Evolutionary conservation across 1,284 basidiomycete genomes (phyloP).

Genomic region (Gomphus sp.): DNA sequence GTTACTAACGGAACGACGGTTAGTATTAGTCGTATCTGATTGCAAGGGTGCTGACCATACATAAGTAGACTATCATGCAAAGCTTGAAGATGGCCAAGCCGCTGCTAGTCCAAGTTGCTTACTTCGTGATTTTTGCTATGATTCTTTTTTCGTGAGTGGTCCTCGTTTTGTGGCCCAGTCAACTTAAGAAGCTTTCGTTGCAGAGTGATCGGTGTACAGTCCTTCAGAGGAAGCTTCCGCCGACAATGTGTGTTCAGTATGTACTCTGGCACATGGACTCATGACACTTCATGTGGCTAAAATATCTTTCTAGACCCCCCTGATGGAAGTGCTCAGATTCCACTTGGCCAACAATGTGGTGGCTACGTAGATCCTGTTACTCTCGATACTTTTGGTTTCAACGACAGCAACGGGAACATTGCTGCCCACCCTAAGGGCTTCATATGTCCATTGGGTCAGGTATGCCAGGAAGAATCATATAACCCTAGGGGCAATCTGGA

Average conservation of each 20-base stretch:
- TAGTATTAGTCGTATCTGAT: slow-evolving; percentile 18
- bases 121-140: slow-evolving; percentile 89
- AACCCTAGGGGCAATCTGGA: slow-evolving; percentile 68
- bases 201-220: slow-evolving; percentile 85
- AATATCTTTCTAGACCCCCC: slow-evolving; percentile 2
- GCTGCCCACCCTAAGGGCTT: slow-evolving; percentile 51
- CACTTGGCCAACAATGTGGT: slow-evolving; percentile 58
- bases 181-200: slow-evolving; percentile 1
- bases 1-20: slow-evolving; percentile 90
- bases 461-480: slow-evolving; percentile 56
- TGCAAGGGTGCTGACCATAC: background rate
- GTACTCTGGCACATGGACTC: background rate
- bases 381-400: slow-evolving; percentile 37
- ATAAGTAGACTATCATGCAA: slow-evolving; percentile 76
- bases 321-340: slow-evolving; percentile 2
- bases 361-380: slow-evolving; percentile 61
- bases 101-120: slow-evolving; percentile 79
- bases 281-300: background rate
- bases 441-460: slow-evolving; percentile 75
- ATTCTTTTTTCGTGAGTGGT: slow-evolving; percentile 71
- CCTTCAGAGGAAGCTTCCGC: slow-evolving; percentile 78
- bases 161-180: background rate
- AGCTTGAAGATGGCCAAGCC: slow-evolving; percentile 89
- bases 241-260: slow-evolving; percentile 36
- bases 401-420: slow-evolving; percentile 29